Evolutionary conservation across 495 filamentous ascomycete species (phyloP).

Genomic region (Penicillium simplicissimum): DNA sequence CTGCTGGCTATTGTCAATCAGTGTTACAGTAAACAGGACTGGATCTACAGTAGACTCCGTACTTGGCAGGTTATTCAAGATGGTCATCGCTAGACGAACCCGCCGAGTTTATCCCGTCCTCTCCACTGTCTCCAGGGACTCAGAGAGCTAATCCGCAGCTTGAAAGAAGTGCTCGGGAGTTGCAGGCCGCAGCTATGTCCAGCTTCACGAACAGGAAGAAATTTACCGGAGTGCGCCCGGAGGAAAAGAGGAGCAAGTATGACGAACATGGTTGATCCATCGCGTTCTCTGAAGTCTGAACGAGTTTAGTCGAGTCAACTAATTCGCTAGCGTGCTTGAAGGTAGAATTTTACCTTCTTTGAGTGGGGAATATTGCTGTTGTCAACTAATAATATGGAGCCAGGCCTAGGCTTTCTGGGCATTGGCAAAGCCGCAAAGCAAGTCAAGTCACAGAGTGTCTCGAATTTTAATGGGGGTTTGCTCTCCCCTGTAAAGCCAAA

Average conservation of each 20-base stretch:
- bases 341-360: background rate
- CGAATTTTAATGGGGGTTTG: background rate
- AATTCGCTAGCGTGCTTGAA: conserved; percentile 6
- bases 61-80: background rate
- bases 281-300: conserved; percentile 10
- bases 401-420: background rate
- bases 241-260: conserved; percentile 5
- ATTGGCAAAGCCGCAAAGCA: background rate
- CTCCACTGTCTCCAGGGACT: background rate
- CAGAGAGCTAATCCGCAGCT: background rate
- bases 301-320: background rate
- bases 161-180: background rate
- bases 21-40: background rate
- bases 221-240: conserved; percentile 16
- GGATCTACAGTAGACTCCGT: background rate
- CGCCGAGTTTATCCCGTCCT: background rate
- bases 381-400: background rate
- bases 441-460: conserved; percentile 7
- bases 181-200: background rate
- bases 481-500: background rate
- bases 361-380: background rate
- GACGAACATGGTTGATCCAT: conserved; percentile 15
- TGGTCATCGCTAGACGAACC: background rate
- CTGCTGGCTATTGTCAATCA: too few species aligned
- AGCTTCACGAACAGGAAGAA: background rate